Base-by-base conservation (phyloP, 768 basidiomycete genomes). In the Russula sp. region DNA sequence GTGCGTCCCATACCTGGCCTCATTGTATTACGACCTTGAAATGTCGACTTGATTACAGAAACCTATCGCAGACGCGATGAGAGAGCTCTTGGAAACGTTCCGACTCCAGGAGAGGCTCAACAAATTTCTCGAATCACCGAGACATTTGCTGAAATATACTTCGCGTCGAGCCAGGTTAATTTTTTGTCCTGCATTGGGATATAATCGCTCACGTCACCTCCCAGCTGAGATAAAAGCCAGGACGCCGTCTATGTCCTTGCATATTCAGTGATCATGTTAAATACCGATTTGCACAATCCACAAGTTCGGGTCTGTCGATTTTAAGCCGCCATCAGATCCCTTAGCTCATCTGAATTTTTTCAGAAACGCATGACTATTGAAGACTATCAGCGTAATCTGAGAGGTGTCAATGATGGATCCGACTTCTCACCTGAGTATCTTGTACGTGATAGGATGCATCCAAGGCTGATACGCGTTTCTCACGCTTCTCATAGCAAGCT, bases 311-410 rank as follows among this genome's bases (percentile, higher is more conserved):
- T 90, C 72, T 74, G 87, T 71, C 13, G 28, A 56, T 40, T 52
- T 1, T 24, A 40, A 40, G n/a, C n/a, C n/a, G 61, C 24, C 24
- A 22, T 49, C 14, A 13, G 26, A 38, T 55, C 60, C 70, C 38
- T 52, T 5, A 28, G 54, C 18, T 54, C 22, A 51, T 5, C 38
- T 38, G n/a, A 13, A 36, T 22, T 54, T 55, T 34, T 16, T 34
- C 69, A 96, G 89, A 97, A 97, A 88, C 84, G 93, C 5, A 99
- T 99, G 97, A 81, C 92, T 1, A 84, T 97, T 64, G 94, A 97
- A 60, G 97, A 98, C 69, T 99, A 98, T 75, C 85, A 83, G 73
- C 84, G 84, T 67, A 99, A 99, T 75, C 78, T 99, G 53, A 83
- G 93, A 67, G 96, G 97, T 10, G 92, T 97, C 30, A 98, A 99